Evolutionary conservation across 2,329 filamentous ascomycete genomes (phyloP).

Genomic region (Exserohilum rostratum): DNA sequence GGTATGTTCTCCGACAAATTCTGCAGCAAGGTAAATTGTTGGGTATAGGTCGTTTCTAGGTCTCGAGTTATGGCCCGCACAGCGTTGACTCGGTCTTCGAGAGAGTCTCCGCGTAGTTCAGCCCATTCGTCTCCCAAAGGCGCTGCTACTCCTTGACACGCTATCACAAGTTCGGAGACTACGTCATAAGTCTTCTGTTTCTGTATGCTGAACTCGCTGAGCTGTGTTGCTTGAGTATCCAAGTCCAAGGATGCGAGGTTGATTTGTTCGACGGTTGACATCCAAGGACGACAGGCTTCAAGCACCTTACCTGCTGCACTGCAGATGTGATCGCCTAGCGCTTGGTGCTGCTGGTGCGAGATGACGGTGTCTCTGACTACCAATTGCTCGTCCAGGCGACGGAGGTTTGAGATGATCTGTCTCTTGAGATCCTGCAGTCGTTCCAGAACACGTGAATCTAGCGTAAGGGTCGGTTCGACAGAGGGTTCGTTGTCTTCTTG

Average conservation of each 20-base stretch:
- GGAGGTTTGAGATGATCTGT: constrained; percentile 82
- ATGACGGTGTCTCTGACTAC: constrained; percentile 80
- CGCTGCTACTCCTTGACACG: constrained; percentile 89
- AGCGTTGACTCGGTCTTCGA: constrained; percentile 83
- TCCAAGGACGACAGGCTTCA: constrained; percentile 88
- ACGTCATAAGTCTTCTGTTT: constrained; percentile 95
- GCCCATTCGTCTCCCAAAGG: constrained; percentile 96
- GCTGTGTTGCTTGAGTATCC: constrained; percentile 80
- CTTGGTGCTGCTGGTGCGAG: constrained; percentile 75
- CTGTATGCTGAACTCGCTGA: constrained; percentile 84
- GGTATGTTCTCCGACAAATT: constrained; percentile 82
- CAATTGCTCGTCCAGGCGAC: constrained; percentile 85
- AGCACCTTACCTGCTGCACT: constrained; percentile 77
- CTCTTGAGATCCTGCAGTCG: constrained; percentile 85
- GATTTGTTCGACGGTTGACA: constrained; percentile 87
- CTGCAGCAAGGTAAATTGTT: constrained; percentile 86
- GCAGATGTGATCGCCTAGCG: constrained; percentile 83
- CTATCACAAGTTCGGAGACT: constrained; percentile 84
- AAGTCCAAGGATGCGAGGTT: constrained; percentile 81
- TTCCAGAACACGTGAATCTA: constrained; percentile 80
- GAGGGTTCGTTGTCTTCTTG: constrained; percentile 79
- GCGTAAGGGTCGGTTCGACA: constrained; percentile 71
- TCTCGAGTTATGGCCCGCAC: constrained; percentile 79
- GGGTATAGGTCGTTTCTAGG: constrained; percentile 83
- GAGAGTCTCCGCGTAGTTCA: constrained; percentile 83